These are phyloP conservation scores for Xerocomellus chrysenteron DNA, from an alignment of 768 basidiomycete species.

Conservation along the genomic window DNA sequence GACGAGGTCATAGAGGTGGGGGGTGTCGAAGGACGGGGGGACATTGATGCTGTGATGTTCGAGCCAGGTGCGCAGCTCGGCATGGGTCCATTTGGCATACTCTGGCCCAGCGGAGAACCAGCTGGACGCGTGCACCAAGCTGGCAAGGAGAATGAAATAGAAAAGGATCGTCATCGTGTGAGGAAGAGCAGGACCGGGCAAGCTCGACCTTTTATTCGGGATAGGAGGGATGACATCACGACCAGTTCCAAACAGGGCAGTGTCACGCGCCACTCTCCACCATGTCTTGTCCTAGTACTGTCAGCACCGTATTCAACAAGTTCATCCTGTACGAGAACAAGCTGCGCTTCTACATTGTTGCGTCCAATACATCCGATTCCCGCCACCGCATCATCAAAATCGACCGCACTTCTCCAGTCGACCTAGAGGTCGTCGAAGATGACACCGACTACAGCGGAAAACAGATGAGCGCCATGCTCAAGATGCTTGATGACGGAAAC, in stretches of 20 bases:
- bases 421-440: conserved; percentile 81
- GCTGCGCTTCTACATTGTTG: conserved; percentile 87
- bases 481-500: conserved; percentile 96
- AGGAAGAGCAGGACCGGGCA: background rate
- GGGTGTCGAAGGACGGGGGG: conserved; percentile 43
- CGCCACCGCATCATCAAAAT: conserved; percentile 92
- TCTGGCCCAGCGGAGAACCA: conserved; percentile 50
- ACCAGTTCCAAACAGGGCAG: conserved; percentile 4
- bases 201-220: conserved; percentile 4
- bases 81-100: conserved; percentile 56
- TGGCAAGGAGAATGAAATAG: conserved; percentile 33
- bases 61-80: conserved; percentile 69
- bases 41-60: conserved; percentile 59
- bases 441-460: conserved; percentile 83
- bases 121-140: conserved; percentile 43
- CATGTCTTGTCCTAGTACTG: background rate
- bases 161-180: conserved; percentile 12
- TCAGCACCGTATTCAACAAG: conserved; percentile 53
- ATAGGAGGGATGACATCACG: conserved; percentile 30
- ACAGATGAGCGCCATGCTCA: conserved; percentile 87
- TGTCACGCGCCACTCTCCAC: background rate
- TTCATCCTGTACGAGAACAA: conserved; percentile 94
- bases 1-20: conserved; percentile 49
- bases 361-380: conserved; percentile 84
- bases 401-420: conserved; percentile 78